Conservation (phyloP, 805 yeast species). For the Candida ulmi region DNA sequence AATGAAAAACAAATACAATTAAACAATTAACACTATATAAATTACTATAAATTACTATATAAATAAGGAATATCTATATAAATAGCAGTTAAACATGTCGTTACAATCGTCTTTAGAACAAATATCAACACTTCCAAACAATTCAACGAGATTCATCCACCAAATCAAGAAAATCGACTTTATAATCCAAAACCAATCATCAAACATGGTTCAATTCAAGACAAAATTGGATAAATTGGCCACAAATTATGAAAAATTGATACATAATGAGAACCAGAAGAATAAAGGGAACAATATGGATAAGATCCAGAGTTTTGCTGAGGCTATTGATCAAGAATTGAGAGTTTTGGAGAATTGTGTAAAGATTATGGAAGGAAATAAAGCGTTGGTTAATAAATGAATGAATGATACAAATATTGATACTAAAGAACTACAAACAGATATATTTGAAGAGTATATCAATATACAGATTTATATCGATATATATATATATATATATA, state of each 20-base stretch:
- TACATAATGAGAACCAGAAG: neutral
- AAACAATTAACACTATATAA: no score
- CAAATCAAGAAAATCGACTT: slow-evolving; percentile 19
- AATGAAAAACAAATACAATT: no score
- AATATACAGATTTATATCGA: no score
- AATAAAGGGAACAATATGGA: slow-evolving; percentile 10
- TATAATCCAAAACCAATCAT: slow-evolving; percentile 16
- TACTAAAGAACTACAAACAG: no score
- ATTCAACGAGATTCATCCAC: neutral
- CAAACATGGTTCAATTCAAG: slow-evolving; percentile 9
- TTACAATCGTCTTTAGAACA: neutral
- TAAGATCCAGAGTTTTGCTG: slow-evolving; percentile 53
- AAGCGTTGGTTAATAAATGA: no score
- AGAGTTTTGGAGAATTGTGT: slow-evolving; percentile 62
- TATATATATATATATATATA: no score
- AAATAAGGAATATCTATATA: no score
- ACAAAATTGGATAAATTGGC: slow-evolving; percentile 5
- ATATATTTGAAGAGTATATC: no score
- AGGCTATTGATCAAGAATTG: slow-evolving; percentile 63
- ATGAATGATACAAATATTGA: no score
- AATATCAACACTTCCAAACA: slow-evolving; percentile 1
- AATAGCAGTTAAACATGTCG: no score
- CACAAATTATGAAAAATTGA: slow-evolving; percentile 6
- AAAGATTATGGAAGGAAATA: slow-evolving; percentile 28
- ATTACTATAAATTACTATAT: no score